Percentiles rank a stretch among this genome's conserved stretches.
phyloP scores from a whole-genome alignment of 257 asterid species.

The Salvia rosmarinus region DNA sequence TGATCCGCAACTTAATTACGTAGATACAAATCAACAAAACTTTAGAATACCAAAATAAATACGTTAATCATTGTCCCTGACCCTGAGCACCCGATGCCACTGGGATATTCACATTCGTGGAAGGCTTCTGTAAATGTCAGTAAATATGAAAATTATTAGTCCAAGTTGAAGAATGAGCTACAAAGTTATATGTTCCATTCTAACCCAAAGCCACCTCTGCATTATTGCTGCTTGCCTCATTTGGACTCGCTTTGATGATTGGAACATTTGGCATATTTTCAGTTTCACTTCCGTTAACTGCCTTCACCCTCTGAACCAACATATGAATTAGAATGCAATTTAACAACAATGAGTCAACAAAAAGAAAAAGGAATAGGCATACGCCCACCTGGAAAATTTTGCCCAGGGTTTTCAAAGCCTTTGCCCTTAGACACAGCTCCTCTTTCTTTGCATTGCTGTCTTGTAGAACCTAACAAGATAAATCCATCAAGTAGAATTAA shows the following conservation, averaged over 20 bases:
- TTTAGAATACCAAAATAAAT: not conserved
- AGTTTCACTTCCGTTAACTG: constrained; percentile 56
- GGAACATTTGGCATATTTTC: constrained; percentile 45
- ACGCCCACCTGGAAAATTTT: constrained; percentile 75
- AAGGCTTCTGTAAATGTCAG: constrained; percentile 59
- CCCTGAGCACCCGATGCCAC: constrained; percentile 62
- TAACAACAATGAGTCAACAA: not conserved
- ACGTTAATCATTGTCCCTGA: constrained; percentile 51
- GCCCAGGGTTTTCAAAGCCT: constrained; percentile 92
- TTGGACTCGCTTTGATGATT: constrained; percentile 47
- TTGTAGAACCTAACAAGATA: constrained; percentile 70
- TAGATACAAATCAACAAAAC: not conserved
- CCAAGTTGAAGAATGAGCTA: not conserved
- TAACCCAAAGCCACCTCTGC: constrained; percentile 33
- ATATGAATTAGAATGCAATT: not conserved
- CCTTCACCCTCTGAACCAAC: constrained; percentile 66
- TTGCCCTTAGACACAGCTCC: constrained; percentile 90
- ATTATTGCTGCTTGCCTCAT: constrained; percentile 45
- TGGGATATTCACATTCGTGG: constrained; percentile 64
- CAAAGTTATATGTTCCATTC: no score
- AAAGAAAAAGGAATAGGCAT: not conserved
- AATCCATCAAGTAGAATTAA: constrained; percentile 11
- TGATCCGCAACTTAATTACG: not conserved
- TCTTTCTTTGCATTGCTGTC: constrained; percentile 85
- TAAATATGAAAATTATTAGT: not conserved